Evolutionary conservation across 225 moss, liverwort and hornwort species (phyloP).

Genomic region (Straminergon stramineum): DNA sequence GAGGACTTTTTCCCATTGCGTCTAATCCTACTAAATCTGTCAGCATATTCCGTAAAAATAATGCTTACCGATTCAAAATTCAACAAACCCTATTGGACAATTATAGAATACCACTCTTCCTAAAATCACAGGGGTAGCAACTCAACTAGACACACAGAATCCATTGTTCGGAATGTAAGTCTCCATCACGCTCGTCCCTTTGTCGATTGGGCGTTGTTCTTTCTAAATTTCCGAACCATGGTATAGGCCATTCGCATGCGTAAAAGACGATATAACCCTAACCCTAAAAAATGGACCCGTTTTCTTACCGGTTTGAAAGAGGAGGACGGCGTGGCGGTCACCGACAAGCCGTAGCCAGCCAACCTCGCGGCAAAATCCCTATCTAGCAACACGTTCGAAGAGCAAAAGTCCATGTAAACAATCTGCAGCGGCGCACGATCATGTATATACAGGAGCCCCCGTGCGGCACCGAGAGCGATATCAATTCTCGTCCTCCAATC

Average conservation of each 20-base stretch:
- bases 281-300: neutral
- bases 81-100: neutral
- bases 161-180: too few relatives aligned
- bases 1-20: neutral
- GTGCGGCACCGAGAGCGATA: constrained; percentile 25
- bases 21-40: neutral
- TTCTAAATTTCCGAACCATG: neutral
- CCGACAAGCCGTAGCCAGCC: constrained; percentile 37
- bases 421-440: constrained; percentile 38
- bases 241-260: too few relatives aligned
- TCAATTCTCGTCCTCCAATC: constrained; percentile 36
- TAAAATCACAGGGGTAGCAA: neutral
- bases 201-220: neutral
- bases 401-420: constrained; percentile 27
- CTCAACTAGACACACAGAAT: neutral
- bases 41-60: neutral
- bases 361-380: constrained; percentile 5
- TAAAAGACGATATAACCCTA: neutral
- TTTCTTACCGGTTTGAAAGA: constrained; percentile 26
- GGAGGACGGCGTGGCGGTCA: neutral
- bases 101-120: neutral
- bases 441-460: constrained; percentile 26
- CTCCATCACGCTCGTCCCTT: neutral
- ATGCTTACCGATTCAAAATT: neutral
- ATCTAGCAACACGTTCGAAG: constrained; percentile 32